Base-by-base conservation (phyloP, 1,139 yeast species). In the Kurtzmaniella quercitrusa region DNA sequence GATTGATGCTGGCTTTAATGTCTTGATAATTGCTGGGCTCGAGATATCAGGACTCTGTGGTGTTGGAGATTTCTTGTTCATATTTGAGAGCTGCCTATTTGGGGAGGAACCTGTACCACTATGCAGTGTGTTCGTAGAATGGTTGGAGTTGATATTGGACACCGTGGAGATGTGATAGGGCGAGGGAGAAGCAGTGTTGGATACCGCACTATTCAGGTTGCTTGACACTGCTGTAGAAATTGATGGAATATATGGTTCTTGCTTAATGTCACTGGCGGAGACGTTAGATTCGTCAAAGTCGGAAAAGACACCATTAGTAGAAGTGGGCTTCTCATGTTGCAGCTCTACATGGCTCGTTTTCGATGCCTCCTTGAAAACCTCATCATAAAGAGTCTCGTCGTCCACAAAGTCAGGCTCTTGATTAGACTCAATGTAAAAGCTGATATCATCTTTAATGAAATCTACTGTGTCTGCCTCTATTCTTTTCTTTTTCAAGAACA, bases 1-100 rank as follows among this genome's bases (percentile, higher is more conserved):
- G 5, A 84, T 73, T 0, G 82, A 71, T 1, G 88, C 88, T 2
- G 88, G 88, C 57, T 80, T 82, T 44, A 82, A 64, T 1, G 80
- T 77, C 44, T 78, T 70, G 34, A 64, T 71, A 35, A 65, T 63
- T 8, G 59, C 69, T 4, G 66, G 65, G 36, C 64, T 60, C 0
- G 61, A 44, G 19, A 56, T 45, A 23, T 62, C 67, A 6, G 62
- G 61, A 15, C 62, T 57, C 1, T 50, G 44, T 12, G 47, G 44
- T 3, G 43, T 17, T 3, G 23, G 23, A 3, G 28, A 15, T 34
- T 30, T 30, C 35, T 5, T 9, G 22, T 20, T 9, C 35, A 15
- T 18, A 40, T 14, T 26, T 8, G 26, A 11, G 40, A 19, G 19
- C 3, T 19, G 14, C 11, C 32, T 19, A 9, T 12, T 16, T 18